Evolutionary conservation across 1,139 yeast species (phyloP).

Genomic region (Candida pseudocylindracea): DNA sequence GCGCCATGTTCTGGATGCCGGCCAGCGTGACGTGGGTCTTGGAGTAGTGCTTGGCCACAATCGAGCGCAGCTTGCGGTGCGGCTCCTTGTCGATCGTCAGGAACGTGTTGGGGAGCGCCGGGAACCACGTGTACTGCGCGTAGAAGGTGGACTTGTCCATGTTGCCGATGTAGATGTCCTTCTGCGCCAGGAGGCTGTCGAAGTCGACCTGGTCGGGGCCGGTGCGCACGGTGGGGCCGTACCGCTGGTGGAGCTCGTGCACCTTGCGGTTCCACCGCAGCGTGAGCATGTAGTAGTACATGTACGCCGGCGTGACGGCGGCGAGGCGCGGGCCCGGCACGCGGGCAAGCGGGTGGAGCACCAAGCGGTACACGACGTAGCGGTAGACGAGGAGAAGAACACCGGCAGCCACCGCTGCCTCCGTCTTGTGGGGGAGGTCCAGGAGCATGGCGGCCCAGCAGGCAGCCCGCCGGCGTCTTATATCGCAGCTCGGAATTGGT

Average conservation of each 20-base stretch:
- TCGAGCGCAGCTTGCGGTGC: neutral
- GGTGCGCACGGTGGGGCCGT: slow-evolving; percentile 1
- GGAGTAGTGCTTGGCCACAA: neutral
- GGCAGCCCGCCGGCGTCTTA: no score
- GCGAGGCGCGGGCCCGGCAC: slow-evolving; percentile 1
- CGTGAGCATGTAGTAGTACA: neutral
- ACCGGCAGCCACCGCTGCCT: no score
- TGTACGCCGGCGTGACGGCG: neutral
- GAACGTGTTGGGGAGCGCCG: neutral
- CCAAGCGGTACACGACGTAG: neutral
- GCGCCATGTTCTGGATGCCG: neutral
- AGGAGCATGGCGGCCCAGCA: no score
- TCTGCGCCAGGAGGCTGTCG: neutral
- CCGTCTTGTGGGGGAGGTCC: no score
- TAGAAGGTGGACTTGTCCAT: slow-evolving; percentile 1
- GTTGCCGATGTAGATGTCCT: slow-evolving; percentile 1
- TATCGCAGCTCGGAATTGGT: no score
- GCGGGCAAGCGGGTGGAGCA: neutral
- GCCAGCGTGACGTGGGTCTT: neutral
- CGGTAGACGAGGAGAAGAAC: no score
- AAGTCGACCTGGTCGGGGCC: neutral
- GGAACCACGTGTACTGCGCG: neutral
- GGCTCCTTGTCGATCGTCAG: neutral
- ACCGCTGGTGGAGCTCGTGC: neutral
- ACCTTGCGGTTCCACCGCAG: neutral